A percentile compares a stretch with the other conserved stretches of the same genome.
Conservation (phyloP, 495 filamentous ascomycete genomes). For the Penicillium tannophilum region DNA sequence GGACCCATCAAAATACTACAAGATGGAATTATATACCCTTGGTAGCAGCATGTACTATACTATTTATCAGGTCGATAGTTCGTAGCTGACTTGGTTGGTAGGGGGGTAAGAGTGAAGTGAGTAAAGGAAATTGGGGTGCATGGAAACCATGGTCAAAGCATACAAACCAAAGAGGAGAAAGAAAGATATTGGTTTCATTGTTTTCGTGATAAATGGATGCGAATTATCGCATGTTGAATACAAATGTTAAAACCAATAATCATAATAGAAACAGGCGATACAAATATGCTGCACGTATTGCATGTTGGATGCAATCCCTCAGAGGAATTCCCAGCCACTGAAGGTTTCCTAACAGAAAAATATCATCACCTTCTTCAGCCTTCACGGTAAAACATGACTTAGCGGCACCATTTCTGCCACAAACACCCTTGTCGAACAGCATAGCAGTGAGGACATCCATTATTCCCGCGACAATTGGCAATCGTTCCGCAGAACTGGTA, state of each 20-base stretch:
- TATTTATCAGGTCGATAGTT: too few species aligned
- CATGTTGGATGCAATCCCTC: constrained; percentile 1
- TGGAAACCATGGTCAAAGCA: too few species aligned
- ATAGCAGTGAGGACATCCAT: constrained; percentile 18
- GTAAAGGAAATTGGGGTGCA: too few species aligned
- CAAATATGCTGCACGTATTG: background rate
- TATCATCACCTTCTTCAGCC: background rate
- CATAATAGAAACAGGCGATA: background rate
- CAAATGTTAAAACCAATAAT: background rate
- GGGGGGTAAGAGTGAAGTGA: too few species aligned
- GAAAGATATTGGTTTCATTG: background rate
- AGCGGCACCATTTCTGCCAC: constrained; percentile 20
- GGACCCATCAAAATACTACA: too few species aligned
- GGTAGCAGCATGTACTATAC: too few species aligned
- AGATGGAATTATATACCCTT: too few species aligned
- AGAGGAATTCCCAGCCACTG: background rate
- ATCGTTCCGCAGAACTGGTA: constrained; percentile 19
- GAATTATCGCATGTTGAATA: constrained; percentile 1
- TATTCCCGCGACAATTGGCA: constrained; percentile 14
- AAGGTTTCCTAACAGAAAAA: too few species aligned
- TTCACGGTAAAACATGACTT: background rate
- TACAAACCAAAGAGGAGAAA: background rate
- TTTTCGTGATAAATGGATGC: background rate
- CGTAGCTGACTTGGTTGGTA: too few species aligned
- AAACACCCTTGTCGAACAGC: constrained; percentile 15